phyloP scores from a whole-genome alignment of 1,284 basidiomycete species.

The Leccinum fuscescens region DNA sequence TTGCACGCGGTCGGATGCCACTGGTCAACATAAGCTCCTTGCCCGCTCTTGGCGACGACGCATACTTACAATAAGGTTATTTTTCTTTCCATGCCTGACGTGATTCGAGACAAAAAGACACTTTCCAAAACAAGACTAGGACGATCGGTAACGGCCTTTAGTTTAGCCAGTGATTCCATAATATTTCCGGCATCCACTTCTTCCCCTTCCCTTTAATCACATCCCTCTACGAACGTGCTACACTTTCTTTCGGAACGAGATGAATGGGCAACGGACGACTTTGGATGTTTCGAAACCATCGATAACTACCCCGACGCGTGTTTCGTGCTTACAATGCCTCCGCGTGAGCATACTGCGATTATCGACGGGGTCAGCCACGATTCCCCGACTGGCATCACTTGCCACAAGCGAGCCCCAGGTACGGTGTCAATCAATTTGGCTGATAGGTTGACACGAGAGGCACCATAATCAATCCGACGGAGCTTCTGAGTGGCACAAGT shows the following conservation, averaged over 20 bases:
- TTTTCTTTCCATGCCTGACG: background rate
- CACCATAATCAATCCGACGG: background rate
- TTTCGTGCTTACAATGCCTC: background rate
- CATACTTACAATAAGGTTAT: background rate
- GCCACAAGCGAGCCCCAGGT: slow-evolving; percentile 7
- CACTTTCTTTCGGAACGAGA: background rate
- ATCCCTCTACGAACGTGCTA: background rate
- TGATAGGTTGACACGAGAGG: background rate
- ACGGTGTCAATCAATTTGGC: background rate
- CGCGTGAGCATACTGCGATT: background rate
- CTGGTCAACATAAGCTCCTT: background rate
- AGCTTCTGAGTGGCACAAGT: background rate
- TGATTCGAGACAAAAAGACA: background rate
- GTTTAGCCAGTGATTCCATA: too few relatives aligned
- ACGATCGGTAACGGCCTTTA: background rate
- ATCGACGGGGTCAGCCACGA: slow-evolving; percentile 5
- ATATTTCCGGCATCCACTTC: background rate
- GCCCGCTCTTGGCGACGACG: background rate
- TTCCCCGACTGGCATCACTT: background rate
- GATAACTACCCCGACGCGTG: slow-evolving; percentile 1
- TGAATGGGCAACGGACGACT: background rate
- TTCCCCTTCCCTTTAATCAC: background rate
- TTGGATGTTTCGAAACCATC: background rate
- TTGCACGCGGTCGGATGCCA: background rate
- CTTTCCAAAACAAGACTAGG: background rate